These are phyloP conservation scores for Malassezia cuniculi DNA, from an alignment of 1,284 basidiomycete genomes.

Conservation along the genomic window DNA sequence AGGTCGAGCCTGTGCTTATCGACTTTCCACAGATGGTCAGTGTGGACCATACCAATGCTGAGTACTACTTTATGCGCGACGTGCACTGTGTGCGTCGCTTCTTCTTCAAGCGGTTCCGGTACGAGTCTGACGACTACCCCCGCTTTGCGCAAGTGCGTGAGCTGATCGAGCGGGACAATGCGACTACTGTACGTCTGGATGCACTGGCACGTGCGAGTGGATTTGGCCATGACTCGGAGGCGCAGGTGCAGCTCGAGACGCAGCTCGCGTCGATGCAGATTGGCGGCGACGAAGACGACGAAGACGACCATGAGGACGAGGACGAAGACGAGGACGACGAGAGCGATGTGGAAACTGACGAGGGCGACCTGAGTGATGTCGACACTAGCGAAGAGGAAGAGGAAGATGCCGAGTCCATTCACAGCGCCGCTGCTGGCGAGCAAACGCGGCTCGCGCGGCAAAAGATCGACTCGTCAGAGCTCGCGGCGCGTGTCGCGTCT, in stretches of 20 bases:
- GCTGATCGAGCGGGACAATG: constrained; percentile 1
- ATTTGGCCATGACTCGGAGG: constrained; percentile 20
- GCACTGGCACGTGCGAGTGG: constrained; percentile 35
- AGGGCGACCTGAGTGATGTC: constrained; percentile 50
- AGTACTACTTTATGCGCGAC: constrained; percentile 97
- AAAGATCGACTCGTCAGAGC: constrained; percentile 16
- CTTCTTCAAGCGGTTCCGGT: constrained; percentile 80
- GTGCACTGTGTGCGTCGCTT: constrained; percentile 90
- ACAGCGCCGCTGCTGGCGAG: constrained; percentile 20
- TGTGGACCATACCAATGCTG: constrained; percentile 89
- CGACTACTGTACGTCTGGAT: constrained; percentile 22
- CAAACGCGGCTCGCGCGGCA: constrained; percentile 10
- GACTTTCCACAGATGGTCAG: constrained; percentile 99
- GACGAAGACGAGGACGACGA: constrained; percentile 65
- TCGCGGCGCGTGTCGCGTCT: constrained; percentile 25
- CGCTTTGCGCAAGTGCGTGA: constrained; percentile 27
- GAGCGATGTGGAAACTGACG: constrained; percentile 53
- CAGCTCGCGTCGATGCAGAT: constrained; percentile 2
- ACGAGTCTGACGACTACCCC: constrained; percentile 78
- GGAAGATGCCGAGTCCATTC: constrained; percentile 44
- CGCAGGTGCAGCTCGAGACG: constrained; percentile 26
- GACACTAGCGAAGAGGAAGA: constrained; percentile 66
- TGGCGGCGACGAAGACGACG: constrained; percentile 9
- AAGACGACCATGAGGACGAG: constrained; percentile 48
- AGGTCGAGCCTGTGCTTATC: constrained; percentile 73